Evolutionary conservation across 2,329 filamentous ascomycete genomes (phyloP), one percentile per base, ranked within the genome.

Genomic region (Piedraia hortae): DNA sequence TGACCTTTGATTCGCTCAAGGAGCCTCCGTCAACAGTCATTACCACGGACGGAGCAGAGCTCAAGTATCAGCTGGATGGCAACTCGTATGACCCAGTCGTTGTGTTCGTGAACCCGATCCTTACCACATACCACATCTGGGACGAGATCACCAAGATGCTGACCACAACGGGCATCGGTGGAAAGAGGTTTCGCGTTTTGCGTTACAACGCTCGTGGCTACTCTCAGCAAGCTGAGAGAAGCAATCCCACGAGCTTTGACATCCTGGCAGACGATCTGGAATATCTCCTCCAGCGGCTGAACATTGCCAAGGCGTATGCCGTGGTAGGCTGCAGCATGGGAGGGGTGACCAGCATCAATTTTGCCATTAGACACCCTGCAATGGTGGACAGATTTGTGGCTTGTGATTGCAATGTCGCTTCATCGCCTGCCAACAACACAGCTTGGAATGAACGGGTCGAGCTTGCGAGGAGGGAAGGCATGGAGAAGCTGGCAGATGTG

Each of bases 121-220:
- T 89, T 5, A 74, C 73, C 2, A 64, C 68, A 21, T 56, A 69
- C 31, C 54, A 60, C 40, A 85, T 89, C 59, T 89, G 77, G 77
- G 70, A 85, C 34, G 53, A 54, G 2, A 62, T 88, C 27, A 48
- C 85, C 1, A 46, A 50, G 1, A 47, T 60, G n/a, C 56, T 85
- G 31, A 41, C 54, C 18, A 34, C 43, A 7, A 55, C 56, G 22
- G 41, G 46, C 1, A 37, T 59, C 16, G 60, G 66, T 12, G 33
- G 32, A 21, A 60, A 63, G 3, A 54, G 62, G 17, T 67, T 75
- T 41, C 65, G 71, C 22, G 56, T 88, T 31, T 50, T 89, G 1
- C 66, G 75, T 6, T 88, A 78, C 47, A 62, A 75, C 41, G 59
- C 62, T 2, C 73, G 77, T 22, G 77, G 77, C 4, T 62, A 74